Percentiles rank a stretch among this genome's conserved stretches.
These are phyloP conservation scores for Stemphylium lycopersici DNA, from an alignment of 2,329 filamentous ascomycete genomes.

Conservation along the genomic window DNA sequence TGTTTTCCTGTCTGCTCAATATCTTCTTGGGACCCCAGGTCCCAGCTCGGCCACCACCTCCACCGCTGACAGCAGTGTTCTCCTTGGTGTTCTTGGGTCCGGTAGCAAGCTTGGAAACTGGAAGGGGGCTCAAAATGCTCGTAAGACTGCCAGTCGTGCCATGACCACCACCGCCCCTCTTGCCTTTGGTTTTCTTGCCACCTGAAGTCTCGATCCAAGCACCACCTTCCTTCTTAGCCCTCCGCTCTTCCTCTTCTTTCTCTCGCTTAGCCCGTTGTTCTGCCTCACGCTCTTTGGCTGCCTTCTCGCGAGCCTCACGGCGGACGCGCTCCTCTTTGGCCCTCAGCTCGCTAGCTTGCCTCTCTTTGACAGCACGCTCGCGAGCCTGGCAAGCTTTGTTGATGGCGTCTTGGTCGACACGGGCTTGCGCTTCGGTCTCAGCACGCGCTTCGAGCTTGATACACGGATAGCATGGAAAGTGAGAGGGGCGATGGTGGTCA, in stretches of 20 bases:
- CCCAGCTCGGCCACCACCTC: constrained; percentile 25
- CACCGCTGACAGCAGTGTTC: background rate
- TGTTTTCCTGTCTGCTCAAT: constrained; percentile 29
- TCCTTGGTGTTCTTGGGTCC: constrained; percentile 14
- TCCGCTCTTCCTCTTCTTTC: constrained; percentile 23
- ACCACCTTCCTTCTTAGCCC: constrained; percentile 26
- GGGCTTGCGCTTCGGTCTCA: constrained; percentile 16
- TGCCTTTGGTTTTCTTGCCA: constrained; percentile 23
- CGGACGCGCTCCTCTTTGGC: constrained; percentile 29
- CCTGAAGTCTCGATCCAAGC: constrained; percentile 27
- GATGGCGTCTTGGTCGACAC: constrained; percentile 6
- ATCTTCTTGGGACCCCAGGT: constrained; percentile 37
- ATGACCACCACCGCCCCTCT: constrained; percentile 9
- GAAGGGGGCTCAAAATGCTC: constrained; percentile 1
- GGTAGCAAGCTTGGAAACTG: constrained; percentile 12
- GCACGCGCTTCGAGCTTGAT: constrained; percentile 22
- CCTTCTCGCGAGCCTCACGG: constrained; percentile 31
- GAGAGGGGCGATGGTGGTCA: constrained; percentile 14
- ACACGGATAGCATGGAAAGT: constrained; percentile 35
- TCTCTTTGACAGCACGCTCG: constrained; percentile 15
- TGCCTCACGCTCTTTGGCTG: constrained; percentile 25
- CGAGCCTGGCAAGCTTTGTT: constrained; percentile 16
- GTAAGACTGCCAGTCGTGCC: background rate
- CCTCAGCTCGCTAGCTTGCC: constrained; percentile 16
- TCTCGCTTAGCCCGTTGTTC: constrained; percentile 18